Evolutionary conservation across 352 stramenopile genomes (phyloP), one percentile per base, ranked within the genome.

Genomic region (Phytophthora brassicae): DNA sequence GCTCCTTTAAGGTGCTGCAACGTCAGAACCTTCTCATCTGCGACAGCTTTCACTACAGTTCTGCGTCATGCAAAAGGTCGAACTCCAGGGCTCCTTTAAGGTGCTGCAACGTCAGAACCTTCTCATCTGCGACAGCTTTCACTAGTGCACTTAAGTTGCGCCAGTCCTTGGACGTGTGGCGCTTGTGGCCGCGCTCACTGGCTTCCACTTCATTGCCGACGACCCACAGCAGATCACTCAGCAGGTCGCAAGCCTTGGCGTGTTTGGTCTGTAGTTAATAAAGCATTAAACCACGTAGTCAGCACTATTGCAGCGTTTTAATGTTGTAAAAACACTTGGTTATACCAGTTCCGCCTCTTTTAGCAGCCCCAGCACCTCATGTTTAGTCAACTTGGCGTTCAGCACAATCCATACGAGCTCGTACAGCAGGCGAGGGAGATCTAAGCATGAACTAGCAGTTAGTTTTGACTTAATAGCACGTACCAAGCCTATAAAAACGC

Each of bases 321-420:
- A 4, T 9, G 16, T 8, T 14, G 39, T 45, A 26, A 26, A 45
- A 45, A 16, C 17, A n/a, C n/a, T 16, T 19, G 13, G 20, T 6
- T 9, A 48, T 60, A 89, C 77, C 71, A 94, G 39, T 31, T 87
- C 64, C 3, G 68, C 67, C 19, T 94, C 81, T 51, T 92, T 92
- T 14, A 94, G 64, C 35, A 94, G 54, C 22, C 65, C 75, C 24
- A 93, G 56, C 47, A 89, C 70, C 36, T 93, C 81, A n/a, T 89
- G 84, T 9, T 82, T 80, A 14, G 77, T 72, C 23, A 91, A 67
- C 52, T 91, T 91, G 28, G 72, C 69, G 29, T 89, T 70, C n/a
- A 90, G 60, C 2, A 86, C 85, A 56, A 86, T 66, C 78, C 81
- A 89, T 31, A 94, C 59, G 43, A 94, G 81, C 60, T 94, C 85